phyloP scores from a whole-genome alignment of 345 rosid genomes.

The Euphorbia tirucalli region DNA sequence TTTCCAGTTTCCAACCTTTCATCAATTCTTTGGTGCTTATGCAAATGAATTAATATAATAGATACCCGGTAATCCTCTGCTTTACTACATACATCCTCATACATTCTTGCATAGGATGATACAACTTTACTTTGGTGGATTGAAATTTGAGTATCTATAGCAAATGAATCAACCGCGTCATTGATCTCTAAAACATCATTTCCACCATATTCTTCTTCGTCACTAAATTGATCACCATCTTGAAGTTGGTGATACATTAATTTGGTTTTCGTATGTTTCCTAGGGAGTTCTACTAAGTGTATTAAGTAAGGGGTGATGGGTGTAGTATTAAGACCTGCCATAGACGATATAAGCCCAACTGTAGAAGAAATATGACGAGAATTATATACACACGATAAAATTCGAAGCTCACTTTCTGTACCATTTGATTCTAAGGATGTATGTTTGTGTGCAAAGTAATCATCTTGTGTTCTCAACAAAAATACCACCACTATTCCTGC shows the following conservation, averaged over 20 bases:
- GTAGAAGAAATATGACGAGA: conserved; percentile 68
- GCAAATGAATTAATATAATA: conserved; percentile 68
- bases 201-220: conserved; percentile 76
- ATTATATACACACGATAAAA: conserved; percentile 59
- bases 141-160: conserved; percentile 42
- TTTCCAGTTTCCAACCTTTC: conserved; percentile 60
- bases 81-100: conserved; percentile 61
- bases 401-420: conserved; percentile 56
- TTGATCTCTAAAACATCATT: conserved; percentile 75
- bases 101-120: conserved; percentile 43
- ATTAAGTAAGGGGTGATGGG: conserved; percentile 55
- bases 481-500: conserved; percentile 49
- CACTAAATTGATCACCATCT: conserved; percentile 52
- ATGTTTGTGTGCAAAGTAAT: conserved; percentile 35
- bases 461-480: conserved; percentile 41
- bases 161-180: conserved; percentile 56
- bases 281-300: conserved; percentile 76
- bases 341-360: conserved; percentile 50
- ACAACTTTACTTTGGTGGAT: conserved; percentile 62
- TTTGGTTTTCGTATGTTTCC: conserved; percentile 40
- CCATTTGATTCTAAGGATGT: conserved; percentile 47
- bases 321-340: conserved; percentile 39
- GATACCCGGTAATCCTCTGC: conserved; percentile 69
- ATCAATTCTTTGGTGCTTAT: conserved; percentile 84
- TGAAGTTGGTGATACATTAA: conserved; percentile 66